Evolutionary conservation across 805 yeast species (phyloP), one percentile per base, ranked within the genome.

Genomic region (Babjeviella inositovora): DNA sequence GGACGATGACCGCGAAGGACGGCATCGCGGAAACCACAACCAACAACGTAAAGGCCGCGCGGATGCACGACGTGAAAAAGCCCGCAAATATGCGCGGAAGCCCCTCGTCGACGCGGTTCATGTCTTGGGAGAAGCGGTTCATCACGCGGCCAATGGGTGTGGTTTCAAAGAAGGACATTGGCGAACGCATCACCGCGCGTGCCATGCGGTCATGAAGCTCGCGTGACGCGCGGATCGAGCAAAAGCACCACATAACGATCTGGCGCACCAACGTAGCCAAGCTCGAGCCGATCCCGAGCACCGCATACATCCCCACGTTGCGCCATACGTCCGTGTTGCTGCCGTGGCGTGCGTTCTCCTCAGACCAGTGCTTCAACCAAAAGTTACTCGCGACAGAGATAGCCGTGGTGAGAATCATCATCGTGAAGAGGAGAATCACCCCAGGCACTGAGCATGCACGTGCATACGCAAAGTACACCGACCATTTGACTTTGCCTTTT

Each of bases 361-460:
- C 80, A 2, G 82, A 64, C 85, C 85, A 74, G 29, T 59, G 51
- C 32, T 72, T 73, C 33, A 74, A 51, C 73, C 80, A 70, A 38
- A 66, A 67, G 38, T 63, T 70, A 21, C 67, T 65, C 6, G 50
- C 45, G 4, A 47, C 32, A 4, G 45, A 23, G 28, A 42, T 16
- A 23, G 41, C 26, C 33, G 43, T 32, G 32, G 51, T 27, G 14
- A 28, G 3, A 33, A 54, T 33, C 39, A 57, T 31, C 19, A 44
- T 30, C 21, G 44, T 34, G 31, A 69, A 34, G 23, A 55, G 42
- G 2, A 53, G 24, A n/a, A 42, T n/a, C 13, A 61, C 61, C 16
- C 75, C 74, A 1, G 39, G 14, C 15, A 50, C 33, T 5, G 71
- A 63, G 43, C 81, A 72, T 1, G 84, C 75, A 28, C 58, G 55